Conservation (phyloP, 2,329 filamentous ascomycete species). For the Aspergillus sp. region DNA sequence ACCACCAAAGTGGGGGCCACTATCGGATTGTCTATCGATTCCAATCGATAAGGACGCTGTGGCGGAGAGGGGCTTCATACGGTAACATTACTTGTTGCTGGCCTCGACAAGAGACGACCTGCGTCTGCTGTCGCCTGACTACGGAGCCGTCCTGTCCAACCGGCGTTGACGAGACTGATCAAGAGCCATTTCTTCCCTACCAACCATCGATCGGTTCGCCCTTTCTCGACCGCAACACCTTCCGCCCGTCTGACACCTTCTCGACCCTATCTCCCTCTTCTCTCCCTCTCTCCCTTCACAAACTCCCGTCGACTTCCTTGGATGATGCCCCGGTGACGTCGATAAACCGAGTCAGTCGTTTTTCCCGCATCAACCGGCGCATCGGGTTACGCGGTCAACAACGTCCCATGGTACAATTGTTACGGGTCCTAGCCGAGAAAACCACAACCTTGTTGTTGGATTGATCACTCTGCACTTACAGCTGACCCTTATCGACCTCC, state of each 20-base stretch:
- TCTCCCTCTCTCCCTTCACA: neutral
- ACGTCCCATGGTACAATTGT: slow-evolving; percentile 23
- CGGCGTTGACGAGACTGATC: too few species aligned
- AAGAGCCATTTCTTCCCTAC: neutral
- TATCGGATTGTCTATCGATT: too few species aligned
- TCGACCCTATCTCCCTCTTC: neutral
- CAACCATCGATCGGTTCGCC: neutral
- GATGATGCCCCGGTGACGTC: neutral
- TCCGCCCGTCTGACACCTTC: neutral
- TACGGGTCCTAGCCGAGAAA: slow-evolving; percentile 16
- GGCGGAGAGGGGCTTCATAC: too few species aligned
- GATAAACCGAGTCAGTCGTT: neutral
- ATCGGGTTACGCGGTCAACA: slow-evolving; percentile 16
- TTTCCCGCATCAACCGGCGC: slow-evolving; percentile 9
- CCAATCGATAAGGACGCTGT: too few species aligned
- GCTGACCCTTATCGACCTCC: neutral
- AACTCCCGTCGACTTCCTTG: neutral
- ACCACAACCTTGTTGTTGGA: slow-evolving; percentile 5
- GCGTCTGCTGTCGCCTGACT: too few species aligned
- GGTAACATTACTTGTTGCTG: too few species aligned
- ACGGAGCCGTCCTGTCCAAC: too few species aligned
- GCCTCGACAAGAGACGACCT: too few species aligned
- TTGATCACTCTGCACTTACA: neutral
- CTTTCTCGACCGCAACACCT: neutral
- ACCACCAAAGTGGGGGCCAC: too few species aligned